Evolutionary conservation across 2,329 filamentous ascomycete species (phyloP).

Genomic region (Saccharata proteae): DNA sequence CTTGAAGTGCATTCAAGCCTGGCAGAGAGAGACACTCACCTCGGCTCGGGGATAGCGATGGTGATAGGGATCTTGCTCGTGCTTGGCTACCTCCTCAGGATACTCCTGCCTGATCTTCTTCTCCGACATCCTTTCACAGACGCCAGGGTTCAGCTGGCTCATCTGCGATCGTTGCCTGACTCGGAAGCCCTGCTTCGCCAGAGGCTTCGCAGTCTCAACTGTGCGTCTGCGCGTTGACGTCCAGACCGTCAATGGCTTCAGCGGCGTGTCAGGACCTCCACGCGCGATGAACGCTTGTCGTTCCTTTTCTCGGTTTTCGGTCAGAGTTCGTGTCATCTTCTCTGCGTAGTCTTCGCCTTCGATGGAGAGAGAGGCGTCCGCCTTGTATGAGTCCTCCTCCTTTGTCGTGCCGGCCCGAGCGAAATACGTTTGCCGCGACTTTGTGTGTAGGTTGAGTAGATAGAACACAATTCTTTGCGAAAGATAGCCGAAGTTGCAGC

Average conservation of each 20-base stretch:
- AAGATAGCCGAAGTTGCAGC: conserved; percentile 90
- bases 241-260: conserved; percentile 83
- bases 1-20: not conserved
- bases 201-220: conserved; percentile 73
- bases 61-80: conserved; percentile 90
- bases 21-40: conserved; percentile 37
- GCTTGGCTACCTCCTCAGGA: conserved; percentile 83
- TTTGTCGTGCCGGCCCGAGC: conserved; percentile 72
- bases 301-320: conserved; percentile 76
- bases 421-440: conserved; percentile 87
- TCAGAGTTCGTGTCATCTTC: conserved; percentile 73
- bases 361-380: conserved; percentile 71
- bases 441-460: conserved; percentile 93
- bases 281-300: conserved; percentile 55
- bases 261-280: conserved; percentile 53
- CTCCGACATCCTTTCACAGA: conserved; percentile 89
- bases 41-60: conserved; percentile 92
- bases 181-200: conserved; percentile 70
- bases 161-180: conserved; percentile 89
- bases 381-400: conserved; percentile 87
- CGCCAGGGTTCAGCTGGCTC: conserved; percentile 92
- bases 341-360: conserved; percentile 61
- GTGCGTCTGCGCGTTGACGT: conserved; percentile 85
- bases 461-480: conserved; percentile 98
- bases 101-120: conserved; percentile 67